Percentiles rank a stretch among this genome's conserved stretches.
Conservation (phyloP, 2,329 filamentous ascomycete species). For the Ophiostoma australiae region DNA sequence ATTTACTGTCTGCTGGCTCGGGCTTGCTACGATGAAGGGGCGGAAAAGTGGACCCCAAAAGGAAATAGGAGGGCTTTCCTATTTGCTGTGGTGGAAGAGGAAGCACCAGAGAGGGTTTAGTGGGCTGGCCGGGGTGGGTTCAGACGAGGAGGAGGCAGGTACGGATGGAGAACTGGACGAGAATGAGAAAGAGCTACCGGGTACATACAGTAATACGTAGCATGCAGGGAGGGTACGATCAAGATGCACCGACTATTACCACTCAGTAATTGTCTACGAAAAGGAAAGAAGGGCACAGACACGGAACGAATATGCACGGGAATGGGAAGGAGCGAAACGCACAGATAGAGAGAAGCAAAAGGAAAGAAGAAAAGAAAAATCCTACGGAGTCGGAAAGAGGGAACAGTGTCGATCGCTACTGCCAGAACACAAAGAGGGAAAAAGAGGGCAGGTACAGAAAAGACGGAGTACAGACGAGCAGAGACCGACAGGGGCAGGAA, state of each 20-base stretch:
- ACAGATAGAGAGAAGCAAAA: not conserved
- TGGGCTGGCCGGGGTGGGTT: not conserved
- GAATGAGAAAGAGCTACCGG: not conserved
- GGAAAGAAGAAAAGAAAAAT: not conserved
- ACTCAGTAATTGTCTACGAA: not conserved
- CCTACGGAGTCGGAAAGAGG: not conserved
- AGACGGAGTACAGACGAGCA: constrained; percentile 12
- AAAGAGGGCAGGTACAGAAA: constrained; percentile 18
- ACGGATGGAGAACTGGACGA: not conserved
- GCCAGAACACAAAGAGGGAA: not conserved
- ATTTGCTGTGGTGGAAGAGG: constrained; percentile 5
- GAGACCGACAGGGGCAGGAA: constrained; percentile 10
- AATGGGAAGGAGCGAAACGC: constrained; percentile 9
- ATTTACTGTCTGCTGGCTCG: not conserved
- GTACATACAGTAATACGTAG: not conserved
- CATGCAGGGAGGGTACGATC: not conserved
- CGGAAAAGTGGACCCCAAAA: constrained; percentile 19
- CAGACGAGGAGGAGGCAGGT: not conserved
- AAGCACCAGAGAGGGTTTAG: constrained; percentile 16
- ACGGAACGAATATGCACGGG: not conserved
- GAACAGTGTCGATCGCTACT: constrained; percentile 12
- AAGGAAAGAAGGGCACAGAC: constrained; percentile 14
- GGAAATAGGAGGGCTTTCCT: constrained; percentile 20
- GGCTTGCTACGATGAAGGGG: constrained; percentile 17
- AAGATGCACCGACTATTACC: not conserved